Percentiles rank a stretch among this genome's conserved stretches.
Conservation (phyloP, 2,329 filamentous ascomycete species). For the Colletotrichum horii region DNA sequence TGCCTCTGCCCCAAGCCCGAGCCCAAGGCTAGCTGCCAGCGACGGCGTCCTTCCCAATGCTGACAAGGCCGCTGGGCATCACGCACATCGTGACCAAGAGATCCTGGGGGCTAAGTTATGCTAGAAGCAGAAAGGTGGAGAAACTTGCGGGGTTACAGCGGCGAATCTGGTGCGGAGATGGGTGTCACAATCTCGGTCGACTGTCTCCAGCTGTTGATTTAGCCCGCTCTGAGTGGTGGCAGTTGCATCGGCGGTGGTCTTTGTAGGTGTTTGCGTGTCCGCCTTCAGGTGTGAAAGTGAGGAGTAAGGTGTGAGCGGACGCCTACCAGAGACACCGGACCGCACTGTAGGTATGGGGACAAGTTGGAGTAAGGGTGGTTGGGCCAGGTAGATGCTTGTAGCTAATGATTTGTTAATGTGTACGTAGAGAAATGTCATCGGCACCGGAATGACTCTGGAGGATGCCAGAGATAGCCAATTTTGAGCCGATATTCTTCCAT, state of each 20-base stretch:
- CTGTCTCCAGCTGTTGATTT: not conserved
- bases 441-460: not conserved
- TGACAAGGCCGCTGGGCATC: constrained; percentile 17
- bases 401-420: constrained; percentile 8
- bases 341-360: not conserved
- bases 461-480: not conserved
- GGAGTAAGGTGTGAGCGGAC: not conserved
- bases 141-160: constrained; percentile 22
- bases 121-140: constrained; percentile 23
- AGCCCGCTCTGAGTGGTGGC: not conserved
- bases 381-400: constrained; percentile 5
- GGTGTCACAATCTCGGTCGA: constrained; percentile 12
- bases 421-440: not conserved
- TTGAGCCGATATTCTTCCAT: not conserved
- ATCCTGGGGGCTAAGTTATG: constrained; percentile 10
- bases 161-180: constrained; percentile 20
- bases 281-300: not conserved
- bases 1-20: not conserved
- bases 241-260: not conserved
- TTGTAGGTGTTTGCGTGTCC: not conserved
- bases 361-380: constrained; percentile 7
- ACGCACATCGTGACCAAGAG: constrained; percentile 20
- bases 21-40: constrained; percentile 10
- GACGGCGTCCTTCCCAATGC: constrained; percentile 21
- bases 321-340: not conserved